A percentile compares a stretch with the other conserved stretches of the same genome.
Conservation (phyloP, 2,329 filamentous ascomycete species). For the Penicillium brasilianum region DNA sequence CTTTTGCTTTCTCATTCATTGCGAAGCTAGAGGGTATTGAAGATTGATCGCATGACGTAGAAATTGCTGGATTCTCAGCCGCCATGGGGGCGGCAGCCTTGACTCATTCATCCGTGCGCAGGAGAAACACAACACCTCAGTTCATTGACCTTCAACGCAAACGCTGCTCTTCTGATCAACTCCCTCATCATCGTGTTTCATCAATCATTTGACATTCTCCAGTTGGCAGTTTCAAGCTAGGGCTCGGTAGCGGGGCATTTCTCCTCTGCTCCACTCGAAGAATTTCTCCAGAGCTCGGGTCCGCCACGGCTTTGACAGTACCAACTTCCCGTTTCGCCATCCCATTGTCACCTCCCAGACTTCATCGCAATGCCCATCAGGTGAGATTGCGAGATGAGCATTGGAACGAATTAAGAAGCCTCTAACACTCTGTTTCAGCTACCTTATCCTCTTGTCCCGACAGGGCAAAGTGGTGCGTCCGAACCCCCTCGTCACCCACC, state of each 20-base stretch:
- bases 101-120: slow-evolving; percentile 6
- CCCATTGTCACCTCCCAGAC: slow-evolving; percentile 18
- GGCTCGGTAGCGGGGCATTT: slow-evolving; percentile 32
- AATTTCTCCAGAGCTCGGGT: slow-evolving; percentile 35
- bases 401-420: background rate
- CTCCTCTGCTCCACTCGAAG: slow-evolving; percentile 32
- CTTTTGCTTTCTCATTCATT: background rate
- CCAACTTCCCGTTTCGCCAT: slow-evolving; percentile 24
- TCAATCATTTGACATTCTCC: background rate
- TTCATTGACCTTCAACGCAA: background rate
- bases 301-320: slow-evolving; percentile 22
- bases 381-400: slow-evolving; percentile 30
- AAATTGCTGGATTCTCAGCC: background rate
- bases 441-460: slow-evolving; percentile 93
- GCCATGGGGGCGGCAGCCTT: slow-evolving; percentile 1
- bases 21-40: too few relatives aligned
- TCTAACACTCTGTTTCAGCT: slow-evolving; percentile 62
- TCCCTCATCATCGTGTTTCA: background rate
- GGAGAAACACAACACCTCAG: background rate
- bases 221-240: slow-evolving; percentile 22
- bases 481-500: slow-evolving; percentile 53
- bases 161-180: background rate
- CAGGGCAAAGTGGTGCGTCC: slow-evolving; percentile 93
- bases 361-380: slow-evolving; percentile 41
- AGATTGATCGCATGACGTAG: background rate